Percentiles rank a stretch among this genome's conserved stretches.
Conservation (phyloP, 2,329 filamentous ascomycete species). For the Xylariales sp. region DNA sequence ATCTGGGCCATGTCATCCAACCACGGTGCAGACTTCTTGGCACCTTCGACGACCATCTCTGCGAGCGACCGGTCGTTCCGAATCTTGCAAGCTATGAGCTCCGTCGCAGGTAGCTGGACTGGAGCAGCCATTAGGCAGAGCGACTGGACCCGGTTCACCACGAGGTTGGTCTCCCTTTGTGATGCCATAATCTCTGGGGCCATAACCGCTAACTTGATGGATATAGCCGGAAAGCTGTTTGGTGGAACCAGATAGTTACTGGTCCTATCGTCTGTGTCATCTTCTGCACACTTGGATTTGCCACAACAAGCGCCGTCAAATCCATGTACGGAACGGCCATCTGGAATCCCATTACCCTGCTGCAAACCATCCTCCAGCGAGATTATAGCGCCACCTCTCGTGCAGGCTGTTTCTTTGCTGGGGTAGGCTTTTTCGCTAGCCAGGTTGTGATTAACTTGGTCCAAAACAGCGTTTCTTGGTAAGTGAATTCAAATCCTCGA, state of each 20-base stretch:
- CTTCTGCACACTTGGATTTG: constrained; percentile 7
- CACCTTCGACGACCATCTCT: constrained; percentile 4
- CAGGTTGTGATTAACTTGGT: constrained; percentile 10
- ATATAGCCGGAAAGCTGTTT: neutral
- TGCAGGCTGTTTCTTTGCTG: constrained; percentile 12
- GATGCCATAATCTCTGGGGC: too few relatives aligned
- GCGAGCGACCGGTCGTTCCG: constrained; percentile 6
- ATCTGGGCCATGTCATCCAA: constrained; percentile 7
- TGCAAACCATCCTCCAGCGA: constrained; percentile 4
- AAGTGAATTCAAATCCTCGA: too few relatives aligned
- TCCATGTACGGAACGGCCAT: constrained; percentile 7
- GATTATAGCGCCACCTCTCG: constrained; percentile 9
- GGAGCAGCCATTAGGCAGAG: constrained; percentile 8
- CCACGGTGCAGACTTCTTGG: constrained; percentile 1
- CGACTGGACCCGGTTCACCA: constrained; percentile 9
- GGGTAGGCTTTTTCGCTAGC: constrained; percentile 10
- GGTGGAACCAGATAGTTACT: constrained; percentile 5
- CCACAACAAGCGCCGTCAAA: constrained; percentile 7
- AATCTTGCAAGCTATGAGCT: constrained; percentile 8
- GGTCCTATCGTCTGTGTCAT: constrained; percentile 6
- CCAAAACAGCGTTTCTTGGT: constrained; percentile 7
- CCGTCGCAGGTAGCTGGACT: constrained; percentile 5
- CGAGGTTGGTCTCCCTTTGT: too few relatives aligned
- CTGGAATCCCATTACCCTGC: constrained; percentile 11
- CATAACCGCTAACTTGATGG: too few relatives aligned